Percentiles rank a stretch among this genome's conserved stretches.
Conservation (phyloP, 805 yeast species). For the Saccharomycopsis synnaedendra region DNA sequence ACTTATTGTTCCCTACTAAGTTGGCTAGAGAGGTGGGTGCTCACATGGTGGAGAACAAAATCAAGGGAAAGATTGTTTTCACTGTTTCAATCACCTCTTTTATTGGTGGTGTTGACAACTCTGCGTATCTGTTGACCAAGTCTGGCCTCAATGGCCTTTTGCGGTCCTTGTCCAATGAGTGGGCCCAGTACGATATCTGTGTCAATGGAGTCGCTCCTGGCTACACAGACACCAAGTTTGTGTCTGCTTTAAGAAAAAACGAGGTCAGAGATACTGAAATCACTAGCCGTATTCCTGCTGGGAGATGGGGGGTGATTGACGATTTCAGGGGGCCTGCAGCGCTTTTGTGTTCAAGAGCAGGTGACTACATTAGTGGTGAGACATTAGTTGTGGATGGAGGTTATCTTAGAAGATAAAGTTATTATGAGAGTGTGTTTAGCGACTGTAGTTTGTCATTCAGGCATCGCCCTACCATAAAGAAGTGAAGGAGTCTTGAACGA, state of each 20-base stretch:
- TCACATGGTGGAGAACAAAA: slow-evolving; percentile 23
- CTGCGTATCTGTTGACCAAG: slow-evolving; percentile 32
- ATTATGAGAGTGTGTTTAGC: too few species aligned
- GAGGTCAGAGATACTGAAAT: slow-evolving; percentile 22
- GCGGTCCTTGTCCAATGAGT: slow-evolving; percentile 31
- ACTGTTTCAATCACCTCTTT: slow-evolving; percentile 31
- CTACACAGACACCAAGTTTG: slow-evolving; percentile 35
- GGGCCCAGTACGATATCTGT: slow-evolving; percentile 32
- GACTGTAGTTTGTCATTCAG: too few species aligned
- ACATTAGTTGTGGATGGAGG: slow-evolving; percentile 46
- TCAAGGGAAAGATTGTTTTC: slow-evolving; percentile 31
- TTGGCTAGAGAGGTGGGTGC: slow-evolving; percentile 28
- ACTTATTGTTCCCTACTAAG: slow-evolving; percentile 26
- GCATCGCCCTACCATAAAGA: too few species aligned
- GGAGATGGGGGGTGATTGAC: slow-evolving; percentile 34
- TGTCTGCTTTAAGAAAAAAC: slow-evolving; percentile 22
- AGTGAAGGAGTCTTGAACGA: too few species aligned
- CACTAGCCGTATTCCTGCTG: slow-evolving; percentile 30
- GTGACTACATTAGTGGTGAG: slow-evolving; percentile 40
- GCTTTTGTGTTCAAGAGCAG: slow-evolving; percentile 37
- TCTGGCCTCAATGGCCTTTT: slow-evolving; percentile 26
- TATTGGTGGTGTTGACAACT: slow-evolving; percentile 26
- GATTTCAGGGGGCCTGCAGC: slow-evolving; percentile 31
- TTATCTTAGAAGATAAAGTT: slow-evolving; percentile 15
- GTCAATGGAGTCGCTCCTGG: slow-evolving; percentile 44